These are phyloP conservation scores for Apiotrichum brassicae DNA, from an alignment of 1,284 basidiomycete species.

Conservation along the genomic window DNA sequence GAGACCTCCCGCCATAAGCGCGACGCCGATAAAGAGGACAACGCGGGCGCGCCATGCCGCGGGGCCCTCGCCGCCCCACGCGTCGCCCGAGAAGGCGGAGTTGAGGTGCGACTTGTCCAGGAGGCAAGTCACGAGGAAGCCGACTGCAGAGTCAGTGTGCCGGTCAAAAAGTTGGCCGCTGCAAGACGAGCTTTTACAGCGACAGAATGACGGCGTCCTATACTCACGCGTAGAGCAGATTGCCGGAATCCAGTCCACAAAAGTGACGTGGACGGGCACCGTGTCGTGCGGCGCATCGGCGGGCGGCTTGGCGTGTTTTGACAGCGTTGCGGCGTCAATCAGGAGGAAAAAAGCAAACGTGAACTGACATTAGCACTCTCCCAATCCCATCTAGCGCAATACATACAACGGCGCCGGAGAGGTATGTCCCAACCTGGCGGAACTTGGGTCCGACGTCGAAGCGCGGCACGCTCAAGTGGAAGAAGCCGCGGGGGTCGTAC, in stretches of 20 bases:
- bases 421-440: conserved; percentile 79
- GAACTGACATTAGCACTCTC: conserved; percentile 55
- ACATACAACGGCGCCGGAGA: conserved; percentile 81
- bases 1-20: conserved; percentile 90
- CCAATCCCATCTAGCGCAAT: neutral
- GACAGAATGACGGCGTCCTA: no score
- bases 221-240: conserved; percentile 68
- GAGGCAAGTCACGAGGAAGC: conserved; percentile 86
- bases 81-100: conserved; percentile 64
- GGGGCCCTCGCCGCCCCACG: conserved; percentile 55
- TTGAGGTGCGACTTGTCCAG: conserved; percentile 90
- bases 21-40: conserved; percentile 91
- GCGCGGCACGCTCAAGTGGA: conserved; percentile 50
- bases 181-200: neutral
- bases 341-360: conserved; percentile 93
- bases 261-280: conserved; percentile 76
- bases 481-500: conserved; percentile 84
- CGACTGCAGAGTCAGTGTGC: conserved; percentile 50
- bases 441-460: conserved; percentile 45
- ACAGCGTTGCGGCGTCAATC: conserved; percentile 85
- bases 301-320: conserved; percentile 68
- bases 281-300: conserved; percentile 62
- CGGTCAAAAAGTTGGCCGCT: neutral
- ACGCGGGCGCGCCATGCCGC: conserved; percentile 86
- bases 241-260: conserved; percentile 93